Evolutionary conservation across 108 stramenopile genomes (phyloP).

Genomic region (Skeletonema potamos): DNA sequence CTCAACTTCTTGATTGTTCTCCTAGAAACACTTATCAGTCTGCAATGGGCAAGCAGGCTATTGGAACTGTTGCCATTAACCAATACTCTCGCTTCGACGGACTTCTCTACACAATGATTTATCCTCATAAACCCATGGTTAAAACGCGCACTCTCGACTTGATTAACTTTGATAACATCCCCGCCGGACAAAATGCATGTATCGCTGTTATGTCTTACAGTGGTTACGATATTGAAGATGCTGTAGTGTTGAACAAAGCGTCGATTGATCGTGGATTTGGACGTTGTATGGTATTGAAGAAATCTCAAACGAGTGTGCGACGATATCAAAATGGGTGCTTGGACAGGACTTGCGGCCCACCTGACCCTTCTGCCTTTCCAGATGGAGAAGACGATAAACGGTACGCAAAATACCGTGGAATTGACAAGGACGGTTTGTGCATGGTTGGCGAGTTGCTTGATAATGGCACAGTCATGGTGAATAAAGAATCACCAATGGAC

Average conservation of each 20-base stretch:
- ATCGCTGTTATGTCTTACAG: slow-evolving; percentile 98
- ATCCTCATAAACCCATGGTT: slow-evolving; percentile 98
- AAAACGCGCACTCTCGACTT: slow-evolving; percentile 95
- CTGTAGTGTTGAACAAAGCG: slow-evolving; percentile 97
- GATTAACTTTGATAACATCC: slow-evolving; percentile 95
- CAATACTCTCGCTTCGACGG: slow-evolving; percentile 97
- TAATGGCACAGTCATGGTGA: slow-evolving; percentile 87
- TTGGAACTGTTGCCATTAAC: slow-evolving; percentile 96
- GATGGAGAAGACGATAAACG: slow-evolving; percentile 85
- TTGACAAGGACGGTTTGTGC: slow-evolving; percentile 95
- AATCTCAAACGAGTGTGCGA: slow-evolving; percentile 87
- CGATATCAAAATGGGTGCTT: slow-evolving; percentile 92
- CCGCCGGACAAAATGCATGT: slow-evolving; percentile 97
- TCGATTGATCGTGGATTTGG: slow-evolving; percentile 98
- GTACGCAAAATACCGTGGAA: slow-evolving; percentile 70
- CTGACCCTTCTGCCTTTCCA: slow-evolving; percentile 63
- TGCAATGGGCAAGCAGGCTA: slow-evolving; percentile 99
- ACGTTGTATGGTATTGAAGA: slow-evolving; percentile 89
- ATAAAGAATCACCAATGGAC: slow-evolving; percentile 86
- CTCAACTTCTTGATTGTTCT: neutral
- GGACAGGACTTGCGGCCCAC: slow-evolving; percentile 87
- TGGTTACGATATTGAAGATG: slow-evolving; percentile 99
- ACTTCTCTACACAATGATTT: slow-evolving; percentile 94
- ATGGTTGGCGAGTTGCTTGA: slow-evolving; percentile 87
- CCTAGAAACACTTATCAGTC: slow-evolving; percentile 90